Evolutionary conservation across 179 eudicot species (phyloP).

Genomic region (Carnegiea gigantea): DNA sequence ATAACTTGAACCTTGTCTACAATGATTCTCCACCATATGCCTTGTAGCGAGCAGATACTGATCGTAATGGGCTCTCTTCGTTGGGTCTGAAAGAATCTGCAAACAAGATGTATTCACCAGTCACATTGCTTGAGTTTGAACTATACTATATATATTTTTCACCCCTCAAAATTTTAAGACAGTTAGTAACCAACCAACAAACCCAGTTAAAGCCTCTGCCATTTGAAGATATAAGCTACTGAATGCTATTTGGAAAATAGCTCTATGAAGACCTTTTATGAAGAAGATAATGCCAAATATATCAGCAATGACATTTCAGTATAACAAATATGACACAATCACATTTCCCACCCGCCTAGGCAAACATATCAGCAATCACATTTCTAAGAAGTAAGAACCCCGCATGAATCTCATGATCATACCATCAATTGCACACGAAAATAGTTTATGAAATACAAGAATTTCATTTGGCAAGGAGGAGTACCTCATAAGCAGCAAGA

Average conservation of each 20-base stretch:
- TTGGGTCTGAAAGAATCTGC: constrained; percentile 85
- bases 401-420: not conserved
- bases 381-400: not conserved
- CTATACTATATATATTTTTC: not conserved
- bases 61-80: constrained; percentile 80
- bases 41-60: constrained; percentile 57
- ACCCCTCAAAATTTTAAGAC: not conserved
- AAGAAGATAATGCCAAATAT: not conserved
- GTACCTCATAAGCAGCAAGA: constrained; percentile 86
- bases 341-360: not conserved
- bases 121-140: constrained; percentile 10
- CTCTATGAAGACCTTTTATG: not conserved
- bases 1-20: constrained; percentile 42
- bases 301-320: no score
- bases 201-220: not conserved
- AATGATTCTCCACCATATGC: constrained; percentile 33
- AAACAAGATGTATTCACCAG: constrained; percentile 11
- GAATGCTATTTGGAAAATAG: not conserved
- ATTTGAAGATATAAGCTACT: not conserved
- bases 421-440: not conserved
- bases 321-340: not conserved
- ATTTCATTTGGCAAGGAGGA: not conserved
- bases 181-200: not conserved
- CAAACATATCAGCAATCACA: not conserved
- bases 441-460: no score